Evolutionary conservation across 441 rosid species (phyloP).

Genomic region (Aquilaria agallochum): DNA sequence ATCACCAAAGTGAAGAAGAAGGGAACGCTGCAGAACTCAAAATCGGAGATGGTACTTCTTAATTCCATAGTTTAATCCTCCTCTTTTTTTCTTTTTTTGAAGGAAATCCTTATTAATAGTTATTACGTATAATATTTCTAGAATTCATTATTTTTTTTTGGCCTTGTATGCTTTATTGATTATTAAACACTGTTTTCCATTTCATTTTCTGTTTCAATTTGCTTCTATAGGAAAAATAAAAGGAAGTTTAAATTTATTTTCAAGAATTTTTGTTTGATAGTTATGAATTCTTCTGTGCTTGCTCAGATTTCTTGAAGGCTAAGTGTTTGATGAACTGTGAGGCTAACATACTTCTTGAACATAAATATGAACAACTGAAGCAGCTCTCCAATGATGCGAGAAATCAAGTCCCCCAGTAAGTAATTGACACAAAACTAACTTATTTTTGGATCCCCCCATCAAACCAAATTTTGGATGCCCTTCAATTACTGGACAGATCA

Average conservation of each 20-base stretch:
- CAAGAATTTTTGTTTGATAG: too few relatives aligned
- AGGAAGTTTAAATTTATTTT: too few relatives aligned
- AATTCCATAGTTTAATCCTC: neutral
- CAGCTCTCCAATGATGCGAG: conserved; percentile 5
- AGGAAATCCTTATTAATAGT: too few relatives aligned
- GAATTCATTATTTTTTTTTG: too few relatives aligned
- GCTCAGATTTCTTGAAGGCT: conserved; percentile 7
- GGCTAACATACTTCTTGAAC: conserved; percentile 6
- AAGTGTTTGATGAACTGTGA: conserved; percentile 10
- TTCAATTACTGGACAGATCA: too few relatives aligned
- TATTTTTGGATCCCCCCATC: neutral
- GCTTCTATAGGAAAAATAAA: too few relatives aligned
- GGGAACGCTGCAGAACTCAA: conserved; percentile 7
- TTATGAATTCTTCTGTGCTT: neutral
- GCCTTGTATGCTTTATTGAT: too few relatives aligned
- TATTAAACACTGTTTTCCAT: too few relatives aligned
- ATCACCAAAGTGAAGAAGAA: neutral
- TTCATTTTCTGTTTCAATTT: too few relatives aligned
- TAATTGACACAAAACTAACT: neutral
- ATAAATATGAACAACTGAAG: conserved; percentile 4
- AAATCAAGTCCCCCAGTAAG: conserved; percentile 9
- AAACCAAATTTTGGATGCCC: too few relatives aligned
- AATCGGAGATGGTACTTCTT: conserved; percentile 2
- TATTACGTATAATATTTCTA: too few relatives aligned
- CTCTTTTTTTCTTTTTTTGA: neutral